phyloP scores from a whole-genome alignment of 108 stramenopile species.

The Cyclotella atomus region DNA sequence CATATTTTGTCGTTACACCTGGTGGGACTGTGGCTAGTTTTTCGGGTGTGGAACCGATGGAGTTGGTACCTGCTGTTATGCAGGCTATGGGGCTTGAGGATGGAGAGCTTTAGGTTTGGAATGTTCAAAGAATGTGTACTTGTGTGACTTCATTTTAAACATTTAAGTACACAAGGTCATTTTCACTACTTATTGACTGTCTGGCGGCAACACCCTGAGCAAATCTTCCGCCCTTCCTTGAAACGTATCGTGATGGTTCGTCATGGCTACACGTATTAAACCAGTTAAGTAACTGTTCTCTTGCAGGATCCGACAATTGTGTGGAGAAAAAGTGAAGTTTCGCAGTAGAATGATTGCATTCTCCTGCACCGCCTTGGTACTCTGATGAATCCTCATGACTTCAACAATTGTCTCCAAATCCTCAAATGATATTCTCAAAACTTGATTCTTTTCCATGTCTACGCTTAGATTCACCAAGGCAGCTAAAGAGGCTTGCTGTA shows the following conservation, averaged over 20 bases:
- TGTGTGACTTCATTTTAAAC: too few relatives aligned
- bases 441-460: conserved; percentile 25
- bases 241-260: conserved; percentile 15
- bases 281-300: conserved; percentile 19
- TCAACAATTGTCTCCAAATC: conserved; percentile 31
- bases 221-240: conserved; percentile 36
- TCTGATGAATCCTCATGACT: conserved; percentile 26
- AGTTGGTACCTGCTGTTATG: conserved; percentile 44
- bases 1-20: conserved; percentile 72
- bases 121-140: too few relatives aligned
- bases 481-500: conserved; percentile 21
- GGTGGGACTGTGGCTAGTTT: conserved; percentile 55
- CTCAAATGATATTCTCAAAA: conserved; percentile 26
- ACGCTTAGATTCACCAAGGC: conserved; percentile 35
- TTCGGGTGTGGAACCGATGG: conserved; percentile 74
- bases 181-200: not conserved
- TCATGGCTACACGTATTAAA: conserved; percentile 23
- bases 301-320: conserved; percentile 25
- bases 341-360: conserved; percentile 32
- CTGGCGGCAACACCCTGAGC: conserved; percentile 27
- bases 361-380: conserved; percentile 27
- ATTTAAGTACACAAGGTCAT: not conserved
- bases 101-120: conserved; percentile 49
- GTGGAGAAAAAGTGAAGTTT: conserved; percentile 33
- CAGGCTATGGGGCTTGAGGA: conserved; percentile 37